Evolutionary conservation across 306 rosid species (phyloP), one percentile per base, ranked within the genome.

Genomic region (Acacia acuminata): DNA sequence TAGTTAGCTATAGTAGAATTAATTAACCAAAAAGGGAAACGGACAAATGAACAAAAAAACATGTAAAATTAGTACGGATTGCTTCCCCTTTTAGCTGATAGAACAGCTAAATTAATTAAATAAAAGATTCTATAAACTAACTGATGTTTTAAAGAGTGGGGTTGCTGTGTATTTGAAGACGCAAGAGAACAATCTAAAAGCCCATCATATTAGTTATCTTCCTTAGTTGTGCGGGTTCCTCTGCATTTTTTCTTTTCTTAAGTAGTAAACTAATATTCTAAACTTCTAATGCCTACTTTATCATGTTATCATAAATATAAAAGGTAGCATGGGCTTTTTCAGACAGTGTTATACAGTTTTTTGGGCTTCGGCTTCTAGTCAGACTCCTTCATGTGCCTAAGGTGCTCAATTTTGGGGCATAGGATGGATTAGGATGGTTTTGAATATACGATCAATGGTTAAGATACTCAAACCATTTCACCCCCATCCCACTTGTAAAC

Each of bases 71-170:
- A 9, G 20, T 25, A 77, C 70, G 43, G 30, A 10, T 38, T 14
- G 36, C 42, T 60, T 47, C 51, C 74, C 74, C 77, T 64, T 48
- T 67, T 69, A 71, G 69, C 14, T 77, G 68, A 36, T 40, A 42
- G 69, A 40, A 63, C 69, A 2, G 30, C 40, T 27, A 63, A 63
- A 24, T 63, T 25, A 61, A 25, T 25, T 63, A 63, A 13, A 27
- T 4, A 13, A 9, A 11, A 61, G 17, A 10, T 38, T 38, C 42
- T 38, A 38, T 38, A 38, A 38, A 38, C 5, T 38, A 38, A 38
- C 42, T 6, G 36, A 11, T 22, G 32, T 58, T 58, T 50, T 50
- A 50, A 50, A 16, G n/a, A 10, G 65, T 58, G 2, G 7, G 27
- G 65, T 58, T 55, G 63, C 27, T n/a, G 12, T 56, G 8, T n/a